Conservation (phyloP, 257 asterid genomes). For the Jasminum sambac region DNA sequence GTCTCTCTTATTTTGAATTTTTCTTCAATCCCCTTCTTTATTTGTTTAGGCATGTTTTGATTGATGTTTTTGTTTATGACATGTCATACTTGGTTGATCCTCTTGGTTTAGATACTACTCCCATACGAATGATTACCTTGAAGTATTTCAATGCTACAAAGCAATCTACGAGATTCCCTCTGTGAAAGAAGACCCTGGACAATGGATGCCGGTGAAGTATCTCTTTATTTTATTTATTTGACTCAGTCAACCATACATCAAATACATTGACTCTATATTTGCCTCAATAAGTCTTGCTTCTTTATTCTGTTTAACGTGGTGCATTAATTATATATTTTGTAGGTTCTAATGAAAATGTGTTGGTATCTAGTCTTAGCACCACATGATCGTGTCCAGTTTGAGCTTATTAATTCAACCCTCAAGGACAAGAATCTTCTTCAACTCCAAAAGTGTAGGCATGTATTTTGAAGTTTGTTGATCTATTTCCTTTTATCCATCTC, state of each 20-base stretch:
- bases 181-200: constrained; percentile 75
- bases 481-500: too few relatives aligned
- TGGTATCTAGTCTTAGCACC: constrained; percentile 94
- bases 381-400: constrained; percentile 91
- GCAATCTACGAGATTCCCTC: constrained; percentile 89
- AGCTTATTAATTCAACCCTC: constrained; percentile 88
- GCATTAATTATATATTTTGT: constrained; percentile 12
- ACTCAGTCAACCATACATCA: not conserved
- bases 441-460: constrained; percentile 80
- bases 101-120: constrained; percentile 64
- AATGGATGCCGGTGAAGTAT: constrained; percentile 81
- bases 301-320: constrained; percentile 8
- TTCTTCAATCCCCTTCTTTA: constrained; percentile 14
- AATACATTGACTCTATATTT: not conserved
- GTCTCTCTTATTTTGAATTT: not conserved
- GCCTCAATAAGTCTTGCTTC: constrained; percentile 1
- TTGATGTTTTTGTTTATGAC: too few relatives aligned
- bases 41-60: too few relatives aligned
- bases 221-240: not conserved
- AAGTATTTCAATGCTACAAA: constrained; percentile 92
- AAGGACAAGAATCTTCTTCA: constrained; percentile 94
- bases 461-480: constrained; percentile 1
- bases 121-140: constrained; percentile 89
- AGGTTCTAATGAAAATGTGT: constrained; percentile 95
- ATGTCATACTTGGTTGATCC: too few relatives aligned